phyloP scores from a whole-genome alignment of 495 filamentous ascomycete genomes.

The Hypoxylon intermedium region DNA sequence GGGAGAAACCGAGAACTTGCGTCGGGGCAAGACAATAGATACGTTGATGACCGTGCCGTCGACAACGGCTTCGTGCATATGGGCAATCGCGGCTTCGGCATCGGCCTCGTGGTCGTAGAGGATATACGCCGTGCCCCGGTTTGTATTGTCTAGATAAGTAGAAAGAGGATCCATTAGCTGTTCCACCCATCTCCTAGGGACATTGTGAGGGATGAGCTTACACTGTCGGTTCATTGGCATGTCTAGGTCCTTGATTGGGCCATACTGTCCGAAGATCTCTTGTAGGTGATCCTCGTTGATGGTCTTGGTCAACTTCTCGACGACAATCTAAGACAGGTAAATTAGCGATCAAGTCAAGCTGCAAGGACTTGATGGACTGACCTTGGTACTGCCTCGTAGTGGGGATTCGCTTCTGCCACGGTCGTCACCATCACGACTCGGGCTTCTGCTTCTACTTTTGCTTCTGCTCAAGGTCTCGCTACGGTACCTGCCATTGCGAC shows the following conservation, averaged over 20 bases:
- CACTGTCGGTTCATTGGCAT: slow-evolving; percentile 88
- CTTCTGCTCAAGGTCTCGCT: slow-evolving; percentile 36
- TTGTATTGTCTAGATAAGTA: slow-evolving; percentile 86
- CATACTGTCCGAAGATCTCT: slow-evolving; percentile 92
- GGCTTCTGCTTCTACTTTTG: slow-evolving; percentile 35
- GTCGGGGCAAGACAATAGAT: slow-evolving; percentile 89
- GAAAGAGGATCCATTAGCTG: not conserved
- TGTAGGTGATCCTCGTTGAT: slow-evolving; percentile 84
- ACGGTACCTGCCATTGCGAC: slow-evolving; percentile 44
- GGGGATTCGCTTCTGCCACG: slow-evolving; percentile 49
- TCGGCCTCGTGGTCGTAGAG: slow-evolving; percentile 77
- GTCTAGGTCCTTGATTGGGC: slow-evolving; percentile 82
- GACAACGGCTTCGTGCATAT: slow-evolving; percentile 98
- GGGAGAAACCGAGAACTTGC: slow-evolving; percentile 63
- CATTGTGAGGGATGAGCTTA: slow-evolving; percentile 49
- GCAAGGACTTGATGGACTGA: slow-evolving; percentile 30
- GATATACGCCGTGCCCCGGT: slow-evolving; percentile 94
- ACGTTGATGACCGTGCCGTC: slow-evolving; percentile 89
- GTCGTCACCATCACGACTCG: slow-evolving; percentile 38
- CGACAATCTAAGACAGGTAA: slow-evolving; percentile 73
- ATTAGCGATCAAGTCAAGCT: slow-evolving; percentile 19
- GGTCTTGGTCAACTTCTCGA: slow-evolving; percentile 96
- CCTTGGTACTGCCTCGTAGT: slow-evolving; percentile 46
- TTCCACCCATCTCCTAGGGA: not conserved
- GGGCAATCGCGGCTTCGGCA: slow-evolving; percentile 87